Conservation (phyloP, 2,329 filamentous ascomycete genomes). For the Trichoderma citrinoviride region DNA sequence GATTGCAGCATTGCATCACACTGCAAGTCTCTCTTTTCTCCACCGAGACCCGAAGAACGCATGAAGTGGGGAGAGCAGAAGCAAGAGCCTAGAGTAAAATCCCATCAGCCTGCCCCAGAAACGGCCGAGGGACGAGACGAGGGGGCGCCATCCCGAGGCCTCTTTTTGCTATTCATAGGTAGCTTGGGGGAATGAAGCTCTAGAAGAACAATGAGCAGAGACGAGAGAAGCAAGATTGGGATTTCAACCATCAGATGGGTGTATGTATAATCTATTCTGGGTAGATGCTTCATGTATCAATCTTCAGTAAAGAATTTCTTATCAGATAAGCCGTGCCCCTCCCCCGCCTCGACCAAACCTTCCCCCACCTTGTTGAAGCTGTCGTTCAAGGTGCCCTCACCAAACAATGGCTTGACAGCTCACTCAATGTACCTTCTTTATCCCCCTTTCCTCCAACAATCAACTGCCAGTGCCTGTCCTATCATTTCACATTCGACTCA, state of each 20-base stretch:
- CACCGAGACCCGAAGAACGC: not conserved
- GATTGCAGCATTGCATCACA: not conserved
- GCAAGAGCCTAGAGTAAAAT: not conserved
- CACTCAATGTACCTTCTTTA: not conserved
- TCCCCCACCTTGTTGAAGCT: not conserved
- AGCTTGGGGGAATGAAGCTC: not conserved
- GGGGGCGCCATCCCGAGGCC: not conserved
- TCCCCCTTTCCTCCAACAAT: not conserved
- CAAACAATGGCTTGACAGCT: not conserved
- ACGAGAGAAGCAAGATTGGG: not conserved
- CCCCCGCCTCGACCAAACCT: slow-evolving; percentile 10
- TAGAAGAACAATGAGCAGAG: not conserved
- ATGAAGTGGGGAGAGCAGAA: not conserved
- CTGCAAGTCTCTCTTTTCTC: not conserved
- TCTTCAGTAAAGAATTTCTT: not conserved
- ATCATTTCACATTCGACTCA: no score
- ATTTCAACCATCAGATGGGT: no score
- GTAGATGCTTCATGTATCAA: no score
- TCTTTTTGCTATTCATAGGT: not conserved
- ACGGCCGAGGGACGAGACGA: not conserved
- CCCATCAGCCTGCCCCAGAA: not conserved
- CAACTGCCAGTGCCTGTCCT: no score
- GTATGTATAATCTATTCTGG: no score
- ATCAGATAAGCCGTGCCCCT: slow-evolving; percentile 18
- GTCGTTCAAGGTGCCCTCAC: not conserved